Conservation (phyloP, 768 basidiomycete species). For the Hysterangium stoloniferum region DNA sequence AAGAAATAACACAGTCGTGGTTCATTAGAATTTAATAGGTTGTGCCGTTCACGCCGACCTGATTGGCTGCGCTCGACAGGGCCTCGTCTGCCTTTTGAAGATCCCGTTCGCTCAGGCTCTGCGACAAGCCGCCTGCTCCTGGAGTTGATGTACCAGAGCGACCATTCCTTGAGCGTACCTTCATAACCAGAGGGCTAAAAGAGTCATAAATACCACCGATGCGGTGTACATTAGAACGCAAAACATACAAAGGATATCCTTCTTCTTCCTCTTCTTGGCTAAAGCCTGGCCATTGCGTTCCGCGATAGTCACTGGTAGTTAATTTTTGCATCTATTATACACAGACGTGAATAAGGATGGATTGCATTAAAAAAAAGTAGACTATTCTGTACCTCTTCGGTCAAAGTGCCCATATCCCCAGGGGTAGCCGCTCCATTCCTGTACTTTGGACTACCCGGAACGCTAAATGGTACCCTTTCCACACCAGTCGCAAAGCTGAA, state of each 20-base stretch:
- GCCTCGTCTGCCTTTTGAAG: conserved; percentile 83
- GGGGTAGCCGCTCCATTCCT: conserved; percentile 81
- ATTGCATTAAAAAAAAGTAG: conserved; percentile 4
- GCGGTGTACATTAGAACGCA: conserved; percentile 12
- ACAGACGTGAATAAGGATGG: conserved; percentile 14
- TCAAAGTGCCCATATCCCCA: conserved; percentile 86
- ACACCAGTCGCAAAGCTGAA: conserved; percentile 56
- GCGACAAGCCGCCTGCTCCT: conserved; percentile 62
- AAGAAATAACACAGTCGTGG: neutral
- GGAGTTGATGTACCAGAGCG: conserved; percentile 74
- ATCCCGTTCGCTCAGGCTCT: conserved; percentile 82
- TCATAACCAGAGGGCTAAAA: conserved; percentile 77
- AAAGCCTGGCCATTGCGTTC: conserved; percentile 50
- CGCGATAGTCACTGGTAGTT: conserved; percentile 79
- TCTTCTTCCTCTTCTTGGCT: conserved; percentile 80
- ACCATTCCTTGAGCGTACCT: conserved; percentile 74
- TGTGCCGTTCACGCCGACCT: neutral
- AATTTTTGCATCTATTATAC: conserved; percentile 74
- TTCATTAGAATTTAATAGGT: neutral
- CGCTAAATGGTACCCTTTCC: conserved; percentile 62
- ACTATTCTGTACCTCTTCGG: conserved; percentile 72
- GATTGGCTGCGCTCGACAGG: conserved; percentile 29
- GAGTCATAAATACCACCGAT: conserved; percentile 11
- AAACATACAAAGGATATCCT: conserved; percentile 73
- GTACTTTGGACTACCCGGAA: conserved; percentile 83